Percentiles rank a stretch among this genome's conserved stretches.
These are phyloP conservation scores for Aspergillus indologenus DNA, from an alignment of 495 filamentous ascomycete species.

Conservation along the genomic window DNA sequence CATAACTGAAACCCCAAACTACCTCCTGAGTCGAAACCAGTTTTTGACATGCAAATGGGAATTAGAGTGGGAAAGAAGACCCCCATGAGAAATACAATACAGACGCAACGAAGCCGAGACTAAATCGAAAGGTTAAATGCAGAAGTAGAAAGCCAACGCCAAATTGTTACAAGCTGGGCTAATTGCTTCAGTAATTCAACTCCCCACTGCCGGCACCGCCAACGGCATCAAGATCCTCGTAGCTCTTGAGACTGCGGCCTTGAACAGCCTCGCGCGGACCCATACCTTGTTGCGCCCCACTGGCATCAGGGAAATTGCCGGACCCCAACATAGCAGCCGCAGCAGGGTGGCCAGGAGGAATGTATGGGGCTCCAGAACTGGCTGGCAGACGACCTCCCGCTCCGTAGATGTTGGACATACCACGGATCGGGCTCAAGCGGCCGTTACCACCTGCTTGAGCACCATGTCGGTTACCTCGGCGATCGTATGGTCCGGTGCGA, in stretches of 20 bases:
- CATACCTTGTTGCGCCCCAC: constrained; percentile 64
- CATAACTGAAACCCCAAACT: not conserved
- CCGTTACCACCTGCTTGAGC: constrained; percentile 25
- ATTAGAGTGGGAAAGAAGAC: not conserved
- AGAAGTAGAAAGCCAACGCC: not conserved
- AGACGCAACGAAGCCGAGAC: not conserved
- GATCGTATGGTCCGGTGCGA: constrained; percentile 58
- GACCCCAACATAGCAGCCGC: constrained; percentile 40
- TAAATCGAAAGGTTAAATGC: not conserved
- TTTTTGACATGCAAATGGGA: not conserved
- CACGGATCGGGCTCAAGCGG: constrained; percentile 43
- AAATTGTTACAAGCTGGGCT: not conserved
- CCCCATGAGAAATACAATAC: not conserved
- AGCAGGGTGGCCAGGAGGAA: constrained; percentile 43
- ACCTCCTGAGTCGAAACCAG: not conserved
- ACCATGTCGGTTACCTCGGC: constrained; percentile 41
- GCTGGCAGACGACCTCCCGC: constrained; percentile 35
- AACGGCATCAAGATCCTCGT: constrained; percentile 91
- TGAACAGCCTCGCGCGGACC: constrained; percentile 83
- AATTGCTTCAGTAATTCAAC: constrained; percentile 55
- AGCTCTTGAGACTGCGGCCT: constrained; percentile 88
- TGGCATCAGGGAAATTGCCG: constrained; percentile 47
- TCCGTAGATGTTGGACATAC: constrained; percentile 36
- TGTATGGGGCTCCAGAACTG: constrained; percentile 34
- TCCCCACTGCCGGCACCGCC: constrained; percentile 53